Evolutionary conservation across 202 grass and related monocot species (phyloP).

Genomic region (Thinopyrum obtusiflorum): DNA sequence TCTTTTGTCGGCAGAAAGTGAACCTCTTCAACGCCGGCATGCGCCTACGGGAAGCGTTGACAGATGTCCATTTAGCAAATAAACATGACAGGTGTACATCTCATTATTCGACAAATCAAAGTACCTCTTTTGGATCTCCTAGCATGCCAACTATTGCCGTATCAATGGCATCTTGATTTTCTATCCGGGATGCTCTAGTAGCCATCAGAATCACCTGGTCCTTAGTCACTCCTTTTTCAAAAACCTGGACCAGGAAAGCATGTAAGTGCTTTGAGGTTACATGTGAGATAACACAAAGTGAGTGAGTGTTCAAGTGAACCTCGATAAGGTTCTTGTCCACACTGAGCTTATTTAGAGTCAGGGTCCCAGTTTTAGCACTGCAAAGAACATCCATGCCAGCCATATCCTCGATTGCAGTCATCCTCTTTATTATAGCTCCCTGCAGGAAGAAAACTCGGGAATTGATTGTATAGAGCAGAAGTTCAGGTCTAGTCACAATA

Average conservation of each 20-base stretch:
- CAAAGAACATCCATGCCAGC: constrained; percentile 86
- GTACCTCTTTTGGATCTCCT: constrained; percentile 71
- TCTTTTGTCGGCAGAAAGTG: constrained; percentile 80
- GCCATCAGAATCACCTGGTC: constrained; percentile 74
- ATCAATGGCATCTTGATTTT: constrained; percentile 84
- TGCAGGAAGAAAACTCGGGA: constrained; percentile 5
- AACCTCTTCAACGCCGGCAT: constrained; percentile 58
- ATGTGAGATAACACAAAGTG: not conserved
- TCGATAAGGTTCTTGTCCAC: constrained; percentile 76
- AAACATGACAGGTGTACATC: not conserved
- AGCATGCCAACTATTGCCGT: constrained; percentile 75
- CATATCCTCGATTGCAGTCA: constrained; percentile 90
- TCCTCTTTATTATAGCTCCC: constrained; percentile 77
- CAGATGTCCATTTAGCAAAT: not conserved
- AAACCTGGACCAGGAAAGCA: constrained; percentile 38
- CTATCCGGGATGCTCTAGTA: constrained; percentile 66
- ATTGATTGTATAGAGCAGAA: not conserved
- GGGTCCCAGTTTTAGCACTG: constrained; percentile 74
- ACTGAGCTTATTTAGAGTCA: constrained; percentile 75
- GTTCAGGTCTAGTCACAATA: not conserved
- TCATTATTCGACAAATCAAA: not conserved
- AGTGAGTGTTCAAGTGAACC: constrained; percentile 16
- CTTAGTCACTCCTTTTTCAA: constrained; percentile 50
- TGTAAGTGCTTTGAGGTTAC: not conserved
- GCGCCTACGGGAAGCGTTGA: constrained; percentile 31